phyloP scores from a whole-genome alignment of 768 basidiomycete genomes.

The Mycena haematopus region DNA sequence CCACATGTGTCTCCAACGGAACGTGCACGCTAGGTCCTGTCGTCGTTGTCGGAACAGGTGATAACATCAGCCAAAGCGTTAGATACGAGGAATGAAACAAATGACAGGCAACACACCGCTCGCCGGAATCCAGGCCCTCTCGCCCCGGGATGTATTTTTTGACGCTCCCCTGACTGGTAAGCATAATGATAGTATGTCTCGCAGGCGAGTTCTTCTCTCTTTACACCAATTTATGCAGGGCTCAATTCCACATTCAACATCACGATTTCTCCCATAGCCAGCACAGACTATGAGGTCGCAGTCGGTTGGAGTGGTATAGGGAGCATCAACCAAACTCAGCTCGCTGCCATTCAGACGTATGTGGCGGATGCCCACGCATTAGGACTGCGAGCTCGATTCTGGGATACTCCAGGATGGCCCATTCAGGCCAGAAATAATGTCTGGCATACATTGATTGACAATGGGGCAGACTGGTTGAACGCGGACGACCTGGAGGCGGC shows the following conservation, averaged over 20 bases:
- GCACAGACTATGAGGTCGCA: constrained; percentile 50
- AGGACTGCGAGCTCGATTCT: constrained; percentile 56
- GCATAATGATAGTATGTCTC: too few species aligned
- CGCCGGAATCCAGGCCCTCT: constrained; percentile 48
- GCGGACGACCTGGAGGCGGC: constrained; percentile 54
- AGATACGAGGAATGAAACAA: background rate
- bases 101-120: constrained; percentile 49
- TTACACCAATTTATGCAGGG: background rate
- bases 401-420: constrained; percentile 60
- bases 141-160: constrained; percentile 57
- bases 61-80: constrained; percentile 10
- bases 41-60: constrained; percentile 56
- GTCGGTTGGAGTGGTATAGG: constrained; percentile 58
- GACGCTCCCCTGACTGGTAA: constrained; percentile 53
- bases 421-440: constrained; percentile 48
- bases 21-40: constrained; percentile 43
- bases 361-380: constrained; percentile 50
- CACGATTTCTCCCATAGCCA: constrained; percentile 55
- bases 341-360: constrained; percentile 44
- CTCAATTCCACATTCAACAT: constrained; percentile 47
- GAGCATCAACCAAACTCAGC: constrained; percentile 46
- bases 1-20: constrained; percentile 50
- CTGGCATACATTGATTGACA: constrained; percentile 50
- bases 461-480: constrained; percentile 58
- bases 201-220: background rate